Evolutionary conservation across 2,329 filamentous ascomycete species (phyloP), one percentile per base, ranked within the genome.

Genomic region (Thermomyces lanuginosus): DNA sequence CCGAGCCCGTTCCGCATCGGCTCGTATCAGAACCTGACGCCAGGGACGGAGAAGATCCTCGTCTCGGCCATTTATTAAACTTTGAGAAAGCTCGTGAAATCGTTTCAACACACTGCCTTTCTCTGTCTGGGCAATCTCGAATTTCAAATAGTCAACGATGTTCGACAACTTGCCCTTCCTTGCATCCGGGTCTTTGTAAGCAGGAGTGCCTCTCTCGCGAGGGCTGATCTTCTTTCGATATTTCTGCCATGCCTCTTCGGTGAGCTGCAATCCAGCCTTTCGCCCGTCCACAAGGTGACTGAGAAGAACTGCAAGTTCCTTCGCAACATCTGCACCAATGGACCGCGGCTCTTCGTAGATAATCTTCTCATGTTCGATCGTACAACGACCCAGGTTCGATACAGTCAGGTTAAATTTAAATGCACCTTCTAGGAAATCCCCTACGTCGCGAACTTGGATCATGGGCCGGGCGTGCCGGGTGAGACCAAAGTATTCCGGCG

Each of bases 281-380:
- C 46, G 47, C 15, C 50, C 47, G 30, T 64, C 60, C 1, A 63
- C 58, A 4, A 63, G 44, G 32, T 58, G 49, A 8, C 58, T 53
- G 4, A 62, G 45, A 1, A 63, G 45, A 26, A 43, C 41, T 5
- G 53, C 51, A 5, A 63, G 40, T 16, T 47, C 47, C 16, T 53
- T 44, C 2, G 57, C 53, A 2, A 38, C 37, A 0, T 29, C 13
- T 8, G 41, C 45, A 18, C 44, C 35, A 10, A 63, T 48, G 1
- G 45, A 49, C 20, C 64, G 55, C 27, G 60, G 53, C 27, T 62
- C 61, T 26, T 66, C 64, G 32, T 74, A 74, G 0, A 57, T 55
- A 0, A 64, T 41, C 13, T 53, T 59, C 26, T 67, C 62, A 24
- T 64, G 56, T 21, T 61, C 55, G 1, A 49, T 44, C 0, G 69